Percentiles rank a stretch among this genome's conserved stretches.
Evolutionary conservation across 192 early-diverging fungal genomes (phyloP).

Genomic region (Coemansia sp.): DNA sequence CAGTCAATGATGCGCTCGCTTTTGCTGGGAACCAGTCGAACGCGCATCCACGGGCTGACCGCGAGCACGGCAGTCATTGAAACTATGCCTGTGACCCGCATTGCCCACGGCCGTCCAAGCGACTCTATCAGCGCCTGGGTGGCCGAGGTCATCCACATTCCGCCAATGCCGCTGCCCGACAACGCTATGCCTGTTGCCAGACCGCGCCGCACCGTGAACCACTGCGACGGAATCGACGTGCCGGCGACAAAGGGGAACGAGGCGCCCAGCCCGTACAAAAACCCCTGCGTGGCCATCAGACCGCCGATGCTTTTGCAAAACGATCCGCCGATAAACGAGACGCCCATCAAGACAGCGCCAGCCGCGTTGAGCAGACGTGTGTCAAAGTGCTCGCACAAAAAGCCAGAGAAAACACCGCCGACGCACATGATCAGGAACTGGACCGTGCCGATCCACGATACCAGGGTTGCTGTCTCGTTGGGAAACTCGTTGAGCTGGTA

Average conservation of each 20-base stretch:
- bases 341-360: slow-evolving; percentile 49
- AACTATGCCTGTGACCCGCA: slow-evolving; percentile 56
- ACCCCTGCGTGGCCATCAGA: slow-evolving; percentile 55
- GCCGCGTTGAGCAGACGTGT: slow-evolving; percentile 42
- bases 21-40: slow-evolving; percentile 37
- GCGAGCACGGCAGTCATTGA: slow-evolving; percentile 41
- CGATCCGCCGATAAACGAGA: slow-evolving; percentile 41
- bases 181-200: slow-evolving; percentile 58
- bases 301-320: slow-evolving; percentile 40
- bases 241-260: slow-evolving; percentile 56
- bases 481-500: slow-evolving; percentile 53
- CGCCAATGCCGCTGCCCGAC: slow-evolving; percentile 55
- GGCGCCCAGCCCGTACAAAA: slow-evolving; percentile 54
- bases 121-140: slow-evolving; percentile 45
- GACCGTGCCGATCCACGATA: slow-evolving; percentile 55
- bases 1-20: slow-evolving; percentile 48
- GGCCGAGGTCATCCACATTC: slow-evolving; percentile 58
- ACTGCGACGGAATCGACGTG: slow-evolving; percentile 51
- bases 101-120: slow-evolving; percentile 56
- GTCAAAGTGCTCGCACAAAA: slow-evolving; percentile 54
- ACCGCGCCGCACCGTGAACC: slow-evolving; percentile 53
- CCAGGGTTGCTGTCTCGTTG: slow-evolving; percentile 30
- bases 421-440: slow-evolving; percentile 48
- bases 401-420: slow-evolving; percentile 45
- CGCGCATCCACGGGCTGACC: slow-evolving; percentile 52